Base-by-base conservation (phyloP, 2,329 filamentous ascomycete genomes). In the Colletotrichum horii region DNA sequence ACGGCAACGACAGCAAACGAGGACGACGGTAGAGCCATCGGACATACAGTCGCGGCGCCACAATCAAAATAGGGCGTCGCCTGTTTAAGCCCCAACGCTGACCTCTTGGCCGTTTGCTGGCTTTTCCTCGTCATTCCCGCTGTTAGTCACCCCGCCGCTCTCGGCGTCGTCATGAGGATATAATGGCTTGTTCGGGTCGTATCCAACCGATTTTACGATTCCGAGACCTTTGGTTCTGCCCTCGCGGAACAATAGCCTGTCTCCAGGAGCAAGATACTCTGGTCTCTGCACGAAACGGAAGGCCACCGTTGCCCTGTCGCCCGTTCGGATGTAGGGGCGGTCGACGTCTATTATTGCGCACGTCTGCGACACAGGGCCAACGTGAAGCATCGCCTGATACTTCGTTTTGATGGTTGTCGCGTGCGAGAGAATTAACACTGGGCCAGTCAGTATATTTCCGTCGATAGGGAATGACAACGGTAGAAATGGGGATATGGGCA, bases 261-360 rank as follows among this genome's bases (percentile, higher is more conserved):
- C 97, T 0, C 97, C 97, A 0, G 95, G 93, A 1, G 93, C 94
- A 15, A 99, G 86, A 79, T 98, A 99, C 85, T 99, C 97, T 3
- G 97, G 97, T 26, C 96, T 89, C 84, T 98, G 97, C 5, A 98
- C 94, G 82, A 99, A 99, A 12, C 94, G 93, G 86, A 99, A 99
- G 0, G 96, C 97, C 2, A 99, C 97, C 0, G 93, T 93, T 3
- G 97, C 97, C n/a, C 96, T 90, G 83, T 98, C 97, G 12, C 97
- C 97, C 0, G 96, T 98, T 9, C 97, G 92, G 78, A 99, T 98
- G 80, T 96, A 97, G 30, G 94, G 94, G n/a, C 96, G 93, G 83
- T 99, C 97, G 78, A 99, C 97, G 81, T 98, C 97, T 81, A 99
- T 98, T 82, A 99, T 98, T 14, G 96, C 93, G 82, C 97, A 99